phyloP scores from a whole-genome alignment of 305 asterid species.

The Rubia peregrina region DNA sequence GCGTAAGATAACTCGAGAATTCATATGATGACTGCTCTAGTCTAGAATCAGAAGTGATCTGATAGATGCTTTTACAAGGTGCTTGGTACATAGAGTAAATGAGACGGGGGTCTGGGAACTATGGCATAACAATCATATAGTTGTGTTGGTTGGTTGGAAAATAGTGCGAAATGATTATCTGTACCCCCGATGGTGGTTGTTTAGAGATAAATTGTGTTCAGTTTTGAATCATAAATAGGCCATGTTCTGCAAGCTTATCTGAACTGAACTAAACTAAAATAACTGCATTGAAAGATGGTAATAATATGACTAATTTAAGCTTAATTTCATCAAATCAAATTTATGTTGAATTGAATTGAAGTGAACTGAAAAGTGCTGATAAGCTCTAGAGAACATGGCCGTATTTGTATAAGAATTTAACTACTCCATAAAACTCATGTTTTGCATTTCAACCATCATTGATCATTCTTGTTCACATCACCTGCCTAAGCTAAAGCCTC shows the following conservation, averaged over 20 bases:
- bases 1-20: neutral
- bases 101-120: neutral
- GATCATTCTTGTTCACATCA: neutral
- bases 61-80: neutral
- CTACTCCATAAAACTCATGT: too few relatives aligned
- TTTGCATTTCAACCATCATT: neutral
- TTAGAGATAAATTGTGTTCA: neutral
- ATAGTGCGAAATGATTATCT: neutral
- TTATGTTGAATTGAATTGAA: too few relatives aligned
- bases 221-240: neutral
- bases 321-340: too few relatives aligned
- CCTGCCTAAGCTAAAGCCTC: neutral
- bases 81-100: neutral
- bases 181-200: neutral
- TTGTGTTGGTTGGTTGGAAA: neutral
- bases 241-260: too few relatives aligned
- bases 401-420: too few relatives aligned
- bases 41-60: neutral
- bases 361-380: too few relatives aligned
- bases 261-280: too few relatives aligned
- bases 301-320: too few relatives aligned
- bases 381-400: too few relatives aligned
- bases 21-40: neutral
- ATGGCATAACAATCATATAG: neutral
- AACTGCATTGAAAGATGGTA: too few relatives aligned